phyloP scores from a whole-genome alignment of 148 eudicot species.

The Rhododendron griersonianum region DNA sequence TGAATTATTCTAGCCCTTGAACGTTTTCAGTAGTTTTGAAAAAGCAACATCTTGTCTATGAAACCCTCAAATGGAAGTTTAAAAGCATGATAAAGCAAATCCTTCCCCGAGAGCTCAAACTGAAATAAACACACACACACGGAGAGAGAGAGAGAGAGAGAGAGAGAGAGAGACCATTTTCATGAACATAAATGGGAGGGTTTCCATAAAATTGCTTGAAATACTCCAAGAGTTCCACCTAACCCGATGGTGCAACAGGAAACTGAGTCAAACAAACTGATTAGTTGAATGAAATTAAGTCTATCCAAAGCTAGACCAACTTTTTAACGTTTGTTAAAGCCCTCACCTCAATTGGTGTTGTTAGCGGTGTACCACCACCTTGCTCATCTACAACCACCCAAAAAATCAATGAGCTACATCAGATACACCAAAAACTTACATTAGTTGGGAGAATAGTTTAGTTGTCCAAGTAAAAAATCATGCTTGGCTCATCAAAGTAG shows the following conservation, averaged over 20 bases:
- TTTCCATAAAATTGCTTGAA: slow-evolving; percentile 42
- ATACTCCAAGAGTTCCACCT: slow-evolving; percentile 30
- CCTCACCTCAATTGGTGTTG: no score
- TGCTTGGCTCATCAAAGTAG: background rate
- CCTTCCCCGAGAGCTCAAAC: background rate
- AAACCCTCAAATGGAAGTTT: background rate
- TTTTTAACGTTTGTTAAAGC: no score
- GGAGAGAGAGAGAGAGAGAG: background rate
- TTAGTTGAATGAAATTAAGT: background rate
- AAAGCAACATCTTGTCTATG: background rate
- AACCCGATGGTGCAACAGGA: slow-evolving; percentile 27
- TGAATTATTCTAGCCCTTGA: background rate
- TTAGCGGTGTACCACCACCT: background rate
- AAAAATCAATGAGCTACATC: background rate
- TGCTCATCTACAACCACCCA: slow-evolving; percentile 2
- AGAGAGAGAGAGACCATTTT: slow-evolving; percentile 38
- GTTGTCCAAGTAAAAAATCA: background rate
- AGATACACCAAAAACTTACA: no score
- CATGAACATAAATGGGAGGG: slow-evolving; percentile 43
- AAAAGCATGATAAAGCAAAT: background rate
- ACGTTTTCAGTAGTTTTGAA: background rate
- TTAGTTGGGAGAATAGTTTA: background rate
- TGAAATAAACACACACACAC: background rate
- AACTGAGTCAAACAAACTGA: slow-evolving; percentile 12
- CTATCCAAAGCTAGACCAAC: background rate